Conservation (phyloP, 1,284 basidiomycete genomes). For the Tylopilus sp. region DNA sequence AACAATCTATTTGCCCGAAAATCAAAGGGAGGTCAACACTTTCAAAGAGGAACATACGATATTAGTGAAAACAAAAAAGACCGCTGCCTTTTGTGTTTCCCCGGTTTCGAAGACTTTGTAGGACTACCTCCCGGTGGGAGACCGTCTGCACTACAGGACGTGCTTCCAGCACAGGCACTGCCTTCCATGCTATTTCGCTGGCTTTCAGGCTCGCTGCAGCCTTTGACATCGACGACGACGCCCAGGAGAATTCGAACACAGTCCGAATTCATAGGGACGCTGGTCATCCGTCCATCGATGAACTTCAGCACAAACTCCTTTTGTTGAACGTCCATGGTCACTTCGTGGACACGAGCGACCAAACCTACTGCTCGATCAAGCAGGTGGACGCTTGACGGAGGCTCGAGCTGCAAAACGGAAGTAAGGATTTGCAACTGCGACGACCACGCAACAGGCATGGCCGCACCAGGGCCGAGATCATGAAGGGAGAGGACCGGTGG, state of each 20-base stretch:
- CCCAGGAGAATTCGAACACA: conserved; percentile 47
- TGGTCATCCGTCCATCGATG: conserved; percentile 51
- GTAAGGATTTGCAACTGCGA: conserved; percentile 51
- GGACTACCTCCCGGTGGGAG: conserved; percentile 3
- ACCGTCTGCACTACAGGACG: conserved; percentile 18
- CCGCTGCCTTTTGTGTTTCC: conserved; percentile 57
- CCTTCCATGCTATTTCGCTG: conserved; percentile 27
- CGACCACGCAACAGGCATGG: conserved; percentile 55
- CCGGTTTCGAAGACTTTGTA: conserved; percentile 21
- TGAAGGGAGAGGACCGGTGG: conserved; percentile 49
- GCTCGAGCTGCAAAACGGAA: conserved; percentile 54
- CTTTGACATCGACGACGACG: conserved; percentile 55
- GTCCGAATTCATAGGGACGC: conserved; percentile 46
- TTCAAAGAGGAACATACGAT: conserved; percentile 42
- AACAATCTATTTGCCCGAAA: conserved; percentile 37
- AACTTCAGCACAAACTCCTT: conserved; percentile 52
- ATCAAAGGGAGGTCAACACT: conserved; percentile 4
- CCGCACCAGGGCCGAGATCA: conserved; percentile 38
- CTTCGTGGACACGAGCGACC: conserved; percentile 53
- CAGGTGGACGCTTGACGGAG: conserved; percentile 56
- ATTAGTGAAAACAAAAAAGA: conserved; percentile 68
- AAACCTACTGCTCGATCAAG: conserved; percentile 65
- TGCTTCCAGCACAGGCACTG: conserved; percentile 39
- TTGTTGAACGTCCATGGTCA: conserved; percentile 56
- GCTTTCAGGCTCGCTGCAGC: conserved; percentile 39